Conservation (phyloP, 805 yeast species). For the Starmera dryadoides region DNA sequence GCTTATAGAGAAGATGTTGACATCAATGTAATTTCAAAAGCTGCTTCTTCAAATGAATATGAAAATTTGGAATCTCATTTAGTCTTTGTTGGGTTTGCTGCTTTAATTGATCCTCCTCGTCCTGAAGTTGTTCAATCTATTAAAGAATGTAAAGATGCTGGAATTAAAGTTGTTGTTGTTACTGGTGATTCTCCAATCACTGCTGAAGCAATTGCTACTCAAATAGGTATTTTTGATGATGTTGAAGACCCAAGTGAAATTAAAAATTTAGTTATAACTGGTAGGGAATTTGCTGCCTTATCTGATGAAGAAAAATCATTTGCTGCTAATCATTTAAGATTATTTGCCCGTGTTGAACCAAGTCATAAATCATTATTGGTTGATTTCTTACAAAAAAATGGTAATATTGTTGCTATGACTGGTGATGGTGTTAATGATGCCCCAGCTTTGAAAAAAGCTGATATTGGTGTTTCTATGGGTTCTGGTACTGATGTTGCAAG, state of each 20-base stretch:
- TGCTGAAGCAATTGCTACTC: slow-evolving; percentile 49
- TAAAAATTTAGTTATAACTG: slow-evolving; percentile 71
- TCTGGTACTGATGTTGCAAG: slow-evolving; percentile 98
- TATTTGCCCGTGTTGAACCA: slow-evolving; percentile 79
- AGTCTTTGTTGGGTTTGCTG: slow-evolving; percentile 78
- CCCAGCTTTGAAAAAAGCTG: slow-evolving; percentile 94
- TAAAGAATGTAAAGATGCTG: slow-evolving; percentile 73
- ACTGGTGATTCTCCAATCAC: slow-evolving; percentile 92
- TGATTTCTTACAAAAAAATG: slow-evolving; percentile 68
- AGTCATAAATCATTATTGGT: slow-evolving; percentile 45
- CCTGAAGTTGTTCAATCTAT: slow-evolving; percentile 75
- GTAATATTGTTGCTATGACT: slow-evolving; percentile 98
- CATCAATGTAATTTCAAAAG: slow-evolving; percentile 21
- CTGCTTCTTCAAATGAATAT: slow-evolving; percentile 23
- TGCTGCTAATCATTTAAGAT: slow-evolving; percentile 87
- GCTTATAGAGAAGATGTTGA: slow-evolving; percentile 44
- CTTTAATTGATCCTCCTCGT: slow-evolving; percentile 98
- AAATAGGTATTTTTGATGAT: slow-evolving; percentile 47
- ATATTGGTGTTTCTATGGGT: slow-evolving; percentile 93
- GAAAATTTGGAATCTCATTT: slow-evolving; percentile 48
- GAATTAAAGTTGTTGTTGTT: slow-evolving; percentile 95
- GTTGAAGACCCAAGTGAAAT: slow-evolving; percentile 51
- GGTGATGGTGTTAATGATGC: slow-evolving; percentile 99
- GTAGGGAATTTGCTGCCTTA: slow-evolving; percentile 59
- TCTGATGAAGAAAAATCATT: slow-evolving; percentile 75